phyloP scores from a whole-genome alignment of 371 early-diverging fungal genomes.

The Mortierella sp. region DNA sequence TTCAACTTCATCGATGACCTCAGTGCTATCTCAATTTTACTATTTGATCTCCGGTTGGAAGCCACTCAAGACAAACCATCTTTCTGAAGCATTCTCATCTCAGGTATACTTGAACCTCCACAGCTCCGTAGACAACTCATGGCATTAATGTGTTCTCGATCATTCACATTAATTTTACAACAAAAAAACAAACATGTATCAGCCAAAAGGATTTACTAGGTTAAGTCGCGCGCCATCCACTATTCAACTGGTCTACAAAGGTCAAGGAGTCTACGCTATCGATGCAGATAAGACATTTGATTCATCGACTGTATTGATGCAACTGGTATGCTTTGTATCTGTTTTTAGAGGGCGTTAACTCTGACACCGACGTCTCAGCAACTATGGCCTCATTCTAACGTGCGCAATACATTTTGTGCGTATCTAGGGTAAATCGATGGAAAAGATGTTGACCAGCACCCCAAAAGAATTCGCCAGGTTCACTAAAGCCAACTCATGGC shows the following conservation, averaged over 20 bases:
- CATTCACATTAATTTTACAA: neutral
- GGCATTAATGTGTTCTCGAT: neutral
- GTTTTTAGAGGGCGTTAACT: neutral
- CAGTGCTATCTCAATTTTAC: slow-evolving; percentile 83
- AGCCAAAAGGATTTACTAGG: slow-evolving; percentile 51
- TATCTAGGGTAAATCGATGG: slow-evolving; percentile 85
- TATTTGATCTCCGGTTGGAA: slow-evolving; percentile 79
- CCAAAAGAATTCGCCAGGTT: slow-evolving; percentile 76
- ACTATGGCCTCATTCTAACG: neutral
- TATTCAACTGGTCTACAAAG: slow-evolving; percentile 42
- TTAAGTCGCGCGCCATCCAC: slow-evolving; percentile 38
- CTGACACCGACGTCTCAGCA: neutral
- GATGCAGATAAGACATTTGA: slow-evolving; percentile 88
- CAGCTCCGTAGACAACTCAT: neutral
- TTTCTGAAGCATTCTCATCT: slow-evolving; percentile 73
- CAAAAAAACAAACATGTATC: neutral
- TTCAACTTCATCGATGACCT: slow-evolving; percentile 92
- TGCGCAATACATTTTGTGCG: neutral
- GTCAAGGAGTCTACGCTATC: slow-evolving; percentile 84
- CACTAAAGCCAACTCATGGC: slow-evolving; percentile 66
- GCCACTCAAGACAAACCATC: slow-evolving; percentile 67
- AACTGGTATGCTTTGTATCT: slow-evolving; percentile 61
- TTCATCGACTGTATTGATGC: slow-evolving; percentile 73
- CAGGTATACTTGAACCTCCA: slow-evolving; percentile 57
- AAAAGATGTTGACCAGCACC: slow-evolving; percentile 81